Conservation (phyloP, 2,329 filamentous ascomycete species). For the Colletotrichum australisinense region DNA sequence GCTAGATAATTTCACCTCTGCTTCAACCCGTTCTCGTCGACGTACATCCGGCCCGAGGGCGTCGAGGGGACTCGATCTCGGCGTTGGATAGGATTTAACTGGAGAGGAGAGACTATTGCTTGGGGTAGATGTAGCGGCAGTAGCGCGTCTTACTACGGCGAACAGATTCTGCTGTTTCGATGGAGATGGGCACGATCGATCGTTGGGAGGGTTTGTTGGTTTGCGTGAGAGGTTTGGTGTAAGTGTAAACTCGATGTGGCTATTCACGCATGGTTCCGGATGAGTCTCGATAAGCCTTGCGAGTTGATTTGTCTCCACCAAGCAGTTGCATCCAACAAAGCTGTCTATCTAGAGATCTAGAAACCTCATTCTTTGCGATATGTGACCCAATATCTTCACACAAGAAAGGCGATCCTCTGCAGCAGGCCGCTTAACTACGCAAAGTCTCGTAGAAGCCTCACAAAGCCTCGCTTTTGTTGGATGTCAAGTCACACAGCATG, state of each 20-base stretch:
- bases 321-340: too few species aligned
- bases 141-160: constrained; percentile 35
- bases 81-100: constrained; percentile 23
- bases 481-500: background rate
- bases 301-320: too few species aligned
- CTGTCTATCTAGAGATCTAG: background rate
- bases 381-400: background rate
- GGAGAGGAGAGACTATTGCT: constrained; percentile 21
- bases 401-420: background rate
- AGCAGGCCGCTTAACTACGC: background rate
- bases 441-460: background rate
- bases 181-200: background rate
- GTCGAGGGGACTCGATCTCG: constrained; percentile 8
- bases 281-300: background rate
- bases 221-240: background rate
- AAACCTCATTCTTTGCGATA: background rate
- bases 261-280: too few species aligned
- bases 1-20: constrained; percentile 9
- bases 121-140: constrained; percentile 31
- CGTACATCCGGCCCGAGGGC: background rate
- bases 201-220: background rate
- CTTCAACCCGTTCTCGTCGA: constrained; percentile 2
- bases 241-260: background rate
- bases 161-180: constrained; percentile 25
- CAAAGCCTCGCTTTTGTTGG: background rate